phyloP scores from a whole-genome alignment of 495 filamentous ascomycete species.

The Penicillium robsamsonii region DNA sequence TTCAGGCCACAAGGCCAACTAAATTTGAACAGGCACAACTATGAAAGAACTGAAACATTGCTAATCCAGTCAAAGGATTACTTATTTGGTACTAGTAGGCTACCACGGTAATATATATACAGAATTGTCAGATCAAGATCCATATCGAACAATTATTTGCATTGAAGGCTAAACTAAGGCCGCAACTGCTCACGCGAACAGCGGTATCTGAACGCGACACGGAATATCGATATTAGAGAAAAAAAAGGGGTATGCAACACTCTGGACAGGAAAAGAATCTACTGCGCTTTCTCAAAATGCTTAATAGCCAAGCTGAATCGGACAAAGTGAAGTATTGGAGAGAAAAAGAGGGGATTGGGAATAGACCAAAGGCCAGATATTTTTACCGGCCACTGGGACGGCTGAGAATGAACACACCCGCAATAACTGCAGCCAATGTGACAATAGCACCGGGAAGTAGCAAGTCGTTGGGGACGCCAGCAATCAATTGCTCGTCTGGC shows the following conservation, averaged over 20 bases:
- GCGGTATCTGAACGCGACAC: constrained; percentile 33
- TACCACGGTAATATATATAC: not conserved
- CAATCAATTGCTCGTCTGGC: constrained; percentile 73
- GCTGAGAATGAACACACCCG: constrained; percentile 88
- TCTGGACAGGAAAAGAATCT: constrained; percentile 3
- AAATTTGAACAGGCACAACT: not conserved
- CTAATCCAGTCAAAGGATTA: not conserved
- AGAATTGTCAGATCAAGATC: not conserved
- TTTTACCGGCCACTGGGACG: constrained; percentile 66
- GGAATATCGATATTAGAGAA: constrained; percentile 33
- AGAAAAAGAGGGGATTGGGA: constrained; percentile 15
- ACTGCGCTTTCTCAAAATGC: constrained; percentile 8
- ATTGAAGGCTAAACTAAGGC: constrained; percentile 30
- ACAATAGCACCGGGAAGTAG: constrained; percentile 91
- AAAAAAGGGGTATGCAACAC: constrained; percentile 25
- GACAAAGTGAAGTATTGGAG: constrained; percentile 17
- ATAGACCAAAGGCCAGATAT: constrained; percentile 9
- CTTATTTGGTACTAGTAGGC: not conserved
- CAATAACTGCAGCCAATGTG: constrained; percentile 90
- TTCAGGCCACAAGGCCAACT: constrained; percentile 4
- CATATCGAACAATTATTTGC: constrained; percentile 25
- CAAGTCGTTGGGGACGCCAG: constrained; percentile 91
- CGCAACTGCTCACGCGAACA: constrained; percentile 28
- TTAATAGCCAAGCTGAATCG: constrained; percentile 17
- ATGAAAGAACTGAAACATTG: not conserved